Percentiles rank a stretch among this genome's conserved stretches.
Evolutionary conservation across 805 yeast species (phyloP).

Genomic region (Cyberlindnera misumaiensis): DNA sequence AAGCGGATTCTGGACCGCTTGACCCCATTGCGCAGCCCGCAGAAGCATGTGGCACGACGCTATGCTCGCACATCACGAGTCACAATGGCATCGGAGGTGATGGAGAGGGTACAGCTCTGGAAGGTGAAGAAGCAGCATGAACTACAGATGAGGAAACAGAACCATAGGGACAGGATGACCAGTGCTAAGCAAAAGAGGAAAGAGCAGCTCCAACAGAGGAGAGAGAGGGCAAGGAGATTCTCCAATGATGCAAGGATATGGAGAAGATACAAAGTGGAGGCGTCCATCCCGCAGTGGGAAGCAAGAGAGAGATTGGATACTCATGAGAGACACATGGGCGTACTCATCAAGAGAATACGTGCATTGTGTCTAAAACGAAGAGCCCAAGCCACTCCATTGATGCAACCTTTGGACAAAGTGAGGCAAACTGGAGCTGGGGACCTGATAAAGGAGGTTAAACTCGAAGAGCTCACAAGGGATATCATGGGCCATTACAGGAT

Average conservation of each 20-base stretch:
- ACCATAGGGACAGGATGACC: not conserved
- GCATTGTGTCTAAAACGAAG: not conserved
- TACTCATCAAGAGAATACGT: not conserved
- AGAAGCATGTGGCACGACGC: not conserved
- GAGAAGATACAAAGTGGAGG: not conserved
- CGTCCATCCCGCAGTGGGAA: not conserved
- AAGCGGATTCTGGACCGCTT: slow-evolving; percentile 1
- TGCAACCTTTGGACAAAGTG: not conserved
- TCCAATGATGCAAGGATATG: not conserved
- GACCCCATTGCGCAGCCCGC: not conserved
- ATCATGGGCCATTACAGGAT: not conserved
- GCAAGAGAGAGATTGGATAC: no score
- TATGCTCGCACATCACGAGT: not conserved
- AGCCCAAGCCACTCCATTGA: not conserved
- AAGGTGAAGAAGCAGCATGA: not conserved
- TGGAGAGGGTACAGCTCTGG: slow-evolving; percentile 1
- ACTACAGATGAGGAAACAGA: not conserved
- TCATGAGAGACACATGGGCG: not conserved
- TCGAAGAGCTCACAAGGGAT: not conserved
- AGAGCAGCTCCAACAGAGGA: not conserved
- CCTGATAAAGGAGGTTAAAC: not conserved
- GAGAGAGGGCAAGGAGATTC: slow-evolving; percentile 1
- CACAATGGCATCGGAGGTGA: not conserved
- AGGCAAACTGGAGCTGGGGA: not conserved
- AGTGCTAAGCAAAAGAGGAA: not conserved